Base-by-base conservation (phyloP, 1,139 yeast species). In the Magnusiomyces tetraspermus region DNA sequence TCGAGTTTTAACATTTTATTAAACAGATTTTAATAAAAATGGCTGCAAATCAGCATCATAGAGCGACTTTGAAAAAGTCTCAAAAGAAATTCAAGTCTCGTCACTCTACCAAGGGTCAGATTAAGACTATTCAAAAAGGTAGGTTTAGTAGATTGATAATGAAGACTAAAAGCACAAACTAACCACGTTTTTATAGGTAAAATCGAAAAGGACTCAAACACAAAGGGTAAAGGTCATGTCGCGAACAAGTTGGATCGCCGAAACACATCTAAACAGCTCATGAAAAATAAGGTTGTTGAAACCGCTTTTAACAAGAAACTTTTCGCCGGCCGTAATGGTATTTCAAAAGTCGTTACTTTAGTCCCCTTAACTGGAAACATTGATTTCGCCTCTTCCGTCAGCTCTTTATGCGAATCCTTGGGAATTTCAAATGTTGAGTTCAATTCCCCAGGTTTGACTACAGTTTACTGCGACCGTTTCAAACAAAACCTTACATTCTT, bases 11-110 rank as follows among this genome's bases (percentile, higher is more conserved):
- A n/a, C n/a, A n/a, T n/a, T n/a, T n/a, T n/a, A n/a, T n/a, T n/a
- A n/a, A n/a, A n/a, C n/a, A n/a, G n/a, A n/a, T n/a, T n/a, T n/a
- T 30, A 13, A 30, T 10, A 40, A 41, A 31, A 4, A 54, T 54
- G 57, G 55, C 53, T 26, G 57, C 53, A 33, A 46, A 51, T 36
- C 84, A 82, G 64, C 81, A 86, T 19, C 97, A 90, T 66, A 78
- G 97, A 66, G 76, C 92, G 19, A 81, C 95, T 10, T 73, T 85
- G 53, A 90, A 88, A 70, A 83, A 83, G 67, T 82, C 82, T 52
- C 96, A 90, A 63, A 92, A 92, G 71, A 78, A 92, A 11, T 92
- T 88, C 76, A 92, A 92, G 67, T 81, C 95, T 6, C 84, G 82
- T 64, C 97, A 92, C 73, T 80, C 96, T 22, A 79, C 95, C n/a